phyloP scores from a whole-genome alignment of 2,329 filamentous ascomycete genomes.

The Ophiostoma novo-ulmi region DNA sequence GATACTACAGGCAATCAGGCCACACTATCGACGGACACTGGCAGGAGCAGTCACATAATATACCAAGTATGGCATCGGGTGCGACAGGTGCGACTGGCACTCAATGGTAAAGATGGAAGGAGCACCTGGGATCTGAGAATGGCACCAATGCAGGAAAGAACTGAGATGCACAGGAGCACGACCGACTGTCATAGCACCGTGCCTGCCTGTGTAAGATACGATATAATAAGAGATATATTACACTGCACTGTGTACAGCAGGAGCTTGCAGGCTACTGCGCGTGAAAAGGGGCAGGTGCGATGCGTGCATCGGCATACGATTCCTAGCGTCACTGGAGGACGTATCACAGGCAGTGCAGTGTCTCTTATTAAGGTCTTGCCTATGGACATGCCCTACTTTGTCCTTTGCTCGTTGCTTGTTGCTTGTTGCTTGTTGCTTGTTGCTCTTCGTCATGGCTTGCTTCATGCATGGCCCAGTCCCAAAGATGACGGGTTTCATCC shows the following conservation, averaged over 20 bases:
- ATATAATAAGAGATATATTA: not conserved
- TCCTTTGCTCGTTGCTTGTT: not conserved
- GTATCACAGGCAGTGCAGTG: not conserved
- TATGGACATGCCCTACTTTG: not conserved
- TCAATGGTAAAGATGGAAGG: not conserved
- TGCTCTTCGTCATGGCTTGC: conserved; percentile 5
- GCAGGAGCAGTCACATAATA: not conserved
- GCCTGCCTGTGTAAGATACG: not conserved
- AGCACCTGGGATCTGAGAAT: not conserved
- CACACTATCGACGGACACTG: not conserved
- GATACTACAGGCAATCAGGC: not conserved
- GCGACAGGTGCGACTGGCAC: not conserved
- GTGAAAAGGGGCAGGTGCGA: conserved; percentile 21
- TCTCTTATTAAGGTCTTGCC: conserved; percentile 1
- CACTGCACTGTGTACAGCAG: not conserved
- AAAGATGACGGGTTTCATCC: conserved; percentile 24
- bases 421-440: not conserved
- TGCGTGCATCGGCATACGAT: conserved; percentile 14
- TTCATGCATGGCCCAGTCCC: not conserved
- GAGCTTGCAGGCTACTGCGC: conserved; percentile 19
- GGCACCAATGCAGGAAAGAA: not conserved
- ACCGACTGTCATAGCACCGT: not conserved
- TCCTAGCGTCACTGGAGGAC: not conserved
- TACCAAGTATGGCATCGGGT: too few relatives aligned
- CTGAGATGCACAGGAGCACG: not conserved